Percentiles rank a stretch among this genome's conserved stretches.
Conservation (phyloP, 1,284 basidiomycete genomes). For the Exobasidium cylindrosporum region DNA sequence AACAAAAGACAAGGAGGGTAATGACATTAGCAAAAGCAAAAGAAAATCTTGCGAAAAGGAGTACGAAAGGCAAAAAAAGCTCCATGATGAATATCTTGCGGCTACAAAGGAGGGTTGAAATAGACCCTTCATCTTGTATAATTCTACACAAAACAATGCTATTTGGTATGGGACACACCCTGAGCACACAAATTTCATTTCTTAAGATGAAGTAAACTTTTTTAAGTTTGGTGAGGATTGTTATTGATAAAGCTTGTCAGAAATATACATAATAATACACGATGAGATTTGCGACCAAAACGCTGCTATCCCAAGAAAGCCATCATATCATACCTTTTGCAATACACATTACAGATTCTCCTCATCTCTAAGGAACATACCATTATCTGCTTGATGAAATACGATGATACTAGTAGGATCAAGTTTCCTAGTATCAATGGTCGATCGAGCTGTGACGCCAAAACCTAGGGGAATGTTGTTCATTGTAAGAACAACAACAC, state of each 20-base stretch:
- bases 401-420: conserved; percentile 98
- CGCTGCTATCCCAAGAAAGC: no score
- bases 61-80: conserved; percentile 64
- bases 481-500: conserved; percentile 96
- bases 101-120: neutral
- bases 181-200: no score
- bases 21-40: conserved; percentile 78
- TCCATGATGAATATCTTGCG: conserved; percentile 44
- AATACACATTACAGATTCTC: conserved; percentile 14
- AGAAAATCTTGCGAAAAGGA: conserved; percentile 79
- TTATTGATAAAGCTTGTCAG: no score
- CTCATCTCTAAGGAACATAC: conserved; percentile 53
- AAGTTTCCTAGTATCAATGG: conserved; percentile 90
- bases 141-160: no score
- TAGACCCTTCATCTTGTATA: no score
- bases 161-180: no score
- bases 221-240: no score
- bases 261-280: no score
- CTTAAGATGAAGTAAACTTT: no score
- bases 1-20: conserved; percentile 75
- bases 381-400: conserved; percentile 80
- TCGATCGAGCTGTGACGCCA: conserved; percentile 93
- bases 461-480: conserved; percentile 84
- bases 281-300: no score
- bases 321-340: no score